A percentile compares a stretch with the other conserved stretches of the same genome.
Conservation (phyloP, 2,329 filamentous ascomycete species). For the Pseudogymnoascus sp. region DNA sequence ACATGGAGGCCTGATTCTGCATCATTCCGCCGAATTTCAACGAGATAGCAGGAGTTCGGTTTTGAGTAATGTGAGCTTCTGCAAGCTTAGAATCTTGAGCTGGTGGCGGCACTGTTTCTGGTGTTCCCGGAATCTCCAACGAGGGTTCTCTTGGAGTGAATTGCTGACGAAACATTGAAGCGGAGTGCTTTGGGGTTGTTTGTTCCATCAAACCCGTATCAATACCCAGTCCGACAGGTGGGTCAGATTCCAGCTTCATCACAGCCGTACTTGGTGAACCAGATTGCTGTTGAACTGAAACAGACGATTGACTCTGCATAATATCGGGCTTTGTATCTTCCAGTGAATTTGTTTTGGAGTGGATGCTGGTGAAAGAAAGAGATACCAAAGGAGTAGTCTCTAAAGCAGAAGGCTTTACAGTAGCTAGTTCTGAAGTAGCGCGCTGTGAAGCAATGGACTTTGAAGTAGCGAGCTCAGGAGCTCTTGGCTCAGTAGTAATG, state of each 20-base stretch:
- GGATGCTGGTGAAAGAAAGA: neutral
- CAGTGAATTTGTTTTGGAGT: neutral
- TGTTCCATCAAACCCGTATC: neutral
- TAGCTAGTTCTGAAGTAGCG: neutral
- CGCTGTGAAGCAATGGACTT: neutral
- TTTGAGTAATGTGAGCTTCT: neutral
- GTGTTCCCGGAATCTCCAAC: neutral
- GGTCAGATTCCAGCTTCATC: neutral
- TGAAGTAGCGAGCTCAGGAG: neutral
- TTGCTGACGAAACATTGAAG: neutral
- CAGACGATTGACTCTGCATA: neutral
- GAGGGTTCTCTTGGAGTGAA: neutral
- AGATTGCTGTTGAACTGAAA: neutral
- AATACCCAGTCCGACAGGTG: neutral
- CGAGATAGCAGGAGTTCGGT: neutral
- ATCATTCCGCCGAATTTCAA: neutral
- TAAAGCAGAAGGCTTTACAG: neutral
- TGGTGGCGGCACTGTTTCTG: neutral
- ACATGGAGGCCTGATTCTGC: too few species aligned
- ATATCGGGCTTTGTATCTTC: neutral
- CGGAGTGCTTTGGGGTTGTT: neutral
- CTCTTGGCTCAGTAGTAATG: neutral
- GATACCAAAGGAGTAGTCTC: neutral
- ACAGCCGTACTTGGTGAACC: neutral
- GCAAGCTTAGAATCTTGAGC: neutral